Evolutionary conservation across 1,284 basidiomycete species (phyloP), one percentile per base, ranked within the genome.

Genomic region (Ganoderma sinense): DNA sequence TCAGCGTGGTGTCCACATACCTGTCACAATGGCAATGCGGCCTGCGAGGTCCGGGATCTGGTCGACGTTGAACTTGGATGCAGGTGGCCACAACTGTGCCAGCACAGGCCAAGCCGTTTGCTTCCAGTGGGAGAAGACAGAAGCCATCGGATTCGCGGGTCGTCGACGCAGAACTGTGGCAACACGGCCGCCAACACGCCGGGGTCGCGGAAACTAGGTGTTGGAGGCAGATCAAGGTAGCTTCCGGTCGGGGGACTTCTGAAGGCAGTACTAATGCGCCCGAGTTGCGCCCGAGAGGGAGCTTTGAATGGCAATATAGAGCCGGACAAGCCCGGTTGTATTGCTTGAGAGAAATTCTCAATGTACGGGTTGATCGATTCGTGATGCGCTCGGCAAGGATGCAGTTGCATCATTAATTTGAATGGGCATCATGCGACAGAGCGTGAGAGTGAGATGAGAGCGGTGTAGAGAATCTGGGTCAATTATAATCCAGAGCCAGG

Each of bases 11-110:
- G 36, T 13, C 4, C 45, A 4, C 45, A 4, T 53, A 78, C 77
- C 85, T 2, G 84, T 86, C 1, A 86, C 82, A 36, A 87, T 79
- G 11, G 79, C 72, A 16, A 84, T 78, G 66, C 82, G 80, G 0
- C 81, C 82, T 0, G 78, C 73, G 26, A 84, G 76, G 65, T 84
- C 80, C 1, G 81, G 81, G 0, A 84, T 78, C 45, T 83, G 79
- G 18, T 77, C 71, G 40, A 64, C 72, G 4, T 70, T 79, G 72
- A 81, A 83, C 39, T 73, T 77, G 2, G 87, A 0, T 86, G 84
- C 60, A 87, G 87, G 69, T 65, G 59, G 16, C 16, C 43, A 53
- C n/a, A 53, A 53, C 29, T 71, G 70, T 16, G n/a, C 48, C 29
- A 64, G 7, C 13, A 43, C 31, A 6, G 65, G n/a, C 40, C 61